phyloP scores from a whole-genome alignment of 306 rosid species.

The Begonia fuchsioides region DNA sequence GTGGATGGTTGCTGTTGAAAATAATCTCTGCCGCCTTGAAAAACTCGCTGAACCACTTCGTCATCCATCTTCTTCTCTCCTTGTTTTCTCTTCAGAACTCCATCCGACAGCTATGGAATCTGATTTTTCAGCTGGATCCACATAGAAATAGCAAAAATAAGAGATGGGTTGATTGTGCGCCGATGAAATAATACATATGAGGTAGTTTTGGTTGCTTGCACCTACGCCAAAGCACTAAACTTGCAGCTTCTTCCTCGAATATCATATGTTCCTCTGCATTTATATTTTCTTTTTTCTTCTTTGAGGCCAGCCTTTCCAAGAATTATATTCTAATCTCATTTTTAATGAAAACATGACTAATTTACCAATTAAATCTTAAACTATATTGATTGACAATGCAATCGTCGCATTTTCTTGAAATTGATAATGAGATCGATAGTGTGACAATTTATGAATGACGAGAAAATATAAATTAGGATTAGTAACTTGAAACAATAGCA shows the following conservation, averaged over 20 bases:
- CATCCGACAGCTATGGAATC: neutral
- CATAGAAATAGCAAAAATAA: neutral
- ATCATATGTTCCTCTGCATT: neutral
- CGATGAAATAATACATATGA: neutral
- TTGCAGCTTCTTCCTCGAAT: neutral
- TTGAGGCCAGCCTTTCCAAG: too few species aligned
- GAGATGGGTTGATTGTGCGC: neutral
- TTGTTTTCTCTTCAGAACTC: neutral
- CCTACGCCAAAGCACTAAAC: neutral
- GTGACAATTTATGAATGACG: too few species aligned
- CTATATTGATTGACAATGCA: too few species aligned
- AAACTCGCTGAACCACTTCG: slow-evolving; percentile 90
- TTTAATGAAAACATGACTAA: too few species aligned
- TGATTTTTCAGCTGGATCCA: neutral
- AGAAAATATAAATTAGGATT: too few species aligned
- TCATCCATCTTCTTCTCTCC: slow-evolving; percentile 40
- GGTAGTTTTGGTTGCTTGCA: neutral
- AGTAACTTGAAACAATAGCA: too few species aligned
- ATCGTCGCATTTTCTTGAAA: too few species aligned
- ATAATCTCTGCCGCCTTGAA: slow-evolving; percentile 94
- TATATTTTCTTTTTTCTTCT: neutral
- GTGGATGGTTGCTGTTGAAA: slow-evolving; percentile 86
- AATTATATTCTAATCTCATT: too few species aligned
- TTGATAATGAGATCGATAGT: too few species aligned
- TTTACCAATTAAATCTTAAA: too few species aligned